Base-by-base conservation (phyloP, 2,329 filamentous ascomycete genomes). In the Sporothrix luriei region DNA sequence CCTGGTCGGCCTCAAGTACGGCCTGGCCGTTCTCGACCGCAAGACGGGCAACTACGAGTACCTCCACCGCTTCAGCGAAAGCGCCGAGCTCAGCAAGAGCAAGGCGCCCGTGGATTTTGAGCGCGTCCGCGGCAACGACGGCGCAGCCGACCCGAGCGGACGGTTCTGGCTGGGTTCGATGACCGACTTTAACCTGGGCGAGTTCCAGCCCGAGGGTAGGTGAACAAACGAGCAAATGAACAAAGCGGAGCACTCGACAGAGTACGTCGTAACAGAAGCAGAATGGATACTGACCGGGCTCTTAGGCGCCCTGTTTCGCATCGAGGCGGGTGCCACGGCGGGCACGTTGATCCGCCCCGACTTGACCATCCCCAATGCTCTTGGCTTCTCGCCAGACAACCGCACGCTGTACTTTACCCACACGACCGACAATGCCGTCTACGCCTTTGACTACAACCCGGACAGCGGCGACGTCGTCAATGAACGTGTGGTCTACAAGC, bases 101-200 rank as follows among this genome's bases (percentile, higher is more conserved):
- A 75, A 75, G 29, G 72, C n/a, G 21, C 46, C 46, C 29, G 43
- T 46, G 67, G 77, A 78, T 73, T 85, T 83, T 73, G 80, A 85
- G 77, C 80, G 88, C 26, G 83, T 91, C 77, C 82, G 88, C 69
- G 85, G 90, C 78, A 97, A 97, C 77, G 94, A 97, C 76, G 93
- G 93, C 61, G 90, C 88, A 5, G 88, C 92, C 66, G 93, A 97
- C 76, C 89, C 88, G 33, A 85, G 89, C 72, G 93, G 94, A 43
- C 84, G 92, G 46, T 95, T 94, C 80, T 97, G 92, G 91, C 84
- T 93, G 6, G 92, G 93, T 9, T 87, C 87, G 72, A 97, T 97
- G 91, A 95, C 92, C 72, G 92, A 97, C 76, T 87, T 88, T 74
- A 79, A 79, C 19, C 74, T 81, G 24, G 85, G 85, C 46, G 78